Evolutionary conservation across 805 yeast genomes (phyloP), one percentile per base, ranked within the genome.

Genomic region (Metschnikowia picachoensis): DNA sequence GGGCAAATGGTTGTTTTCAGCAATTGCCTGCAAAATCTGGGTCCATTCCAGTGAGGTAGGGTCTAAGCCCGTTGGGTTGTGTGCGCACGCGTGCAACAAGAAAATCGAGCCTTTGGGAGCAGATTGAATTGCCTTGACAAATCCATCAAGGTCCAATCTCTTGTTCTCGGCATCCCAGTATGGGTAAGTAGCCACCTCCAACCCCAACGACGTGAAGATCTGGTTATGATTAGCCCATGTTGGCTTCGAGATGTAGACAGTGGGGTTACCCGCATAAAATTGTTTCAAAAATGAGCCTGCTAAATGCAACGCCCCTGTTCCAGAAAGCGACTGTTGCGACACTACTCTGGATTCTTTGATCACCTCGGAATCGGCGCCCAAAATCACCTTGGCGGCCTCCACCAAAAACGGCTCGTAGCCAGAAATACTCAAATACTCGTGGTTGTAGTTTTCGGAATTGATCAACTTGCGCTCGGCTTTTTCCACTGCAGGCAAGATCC

Each of bases 211-310:
- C 55, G 78, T 74, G 65, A 91, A 94, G 55, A 92, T 87, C 64
- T 84, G 90, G 64, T 77, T 75, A 71, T 92, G 99, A 73, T 94
- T 94, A 43, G 94, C 96, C 99, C 99, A 92, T n/a, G 98, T 90
- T 55, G 99, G 99, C 35, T 54, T 48, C n/a, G 55, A 50, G 35
- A 54, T 43, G 51, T 52, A 52, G 10, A 55, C 45, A 16, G 57
- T 53, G 15, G 39, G 47, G 48, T 51, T 53, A n/a, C 59, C 59
- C 16, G 57, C 56, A 56, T 73, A 78, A 58, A 79, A 80, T 35
- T 76, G 70, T 60, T 76, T 68, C 54, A 86, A 67, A 59, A 85
- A 83, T 47, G 69, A 67, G n/a, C 89, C 96, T 29, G 91, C 94
- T 57, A 91, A 70, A 60, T 91, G 97, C 59, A 91, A 73, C 3